A percentile compares a stretch with the other conserved stretches of the same genome.
Conservation (phyloP, 805 yeast species). For the Sungouiozyma intestinalis region DNA sequence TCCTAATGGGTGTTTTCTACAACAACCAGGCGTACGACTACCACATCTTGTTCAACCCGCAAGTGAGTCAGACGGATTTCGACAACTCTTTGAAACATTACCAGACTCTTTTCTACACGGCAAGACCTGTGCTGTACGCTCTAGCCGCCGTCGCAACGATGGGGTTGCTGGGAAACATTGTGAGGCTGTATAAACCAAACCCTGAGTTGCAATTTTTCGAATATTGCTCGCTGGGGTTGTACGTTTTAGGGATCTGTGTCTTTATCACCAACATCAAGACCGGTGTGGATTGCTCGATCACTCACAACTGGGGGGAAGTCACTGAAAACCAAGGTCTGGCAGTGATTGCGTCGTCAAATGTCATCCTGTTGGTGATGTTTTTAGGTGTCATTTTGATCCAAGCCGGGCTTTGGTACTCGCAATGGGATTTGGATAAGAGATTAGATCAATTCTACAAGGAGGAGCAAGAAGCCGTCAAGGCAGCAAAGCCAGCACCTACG, state of each 20-base stretch:
- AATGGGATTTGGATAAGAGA: constrained; percentile 41
- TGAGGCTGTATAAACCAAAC: constrained; percentile 78
- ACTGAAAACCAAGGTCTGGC: constrained; percentile 76
- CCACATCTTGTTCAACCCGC: constrained; percentile 57
- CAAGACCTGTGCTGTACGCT: constrained; percentile 32
- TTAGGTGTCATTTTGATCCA: constrained; percentile 78
- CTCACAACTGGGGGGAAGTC: constrained; percentile 91
- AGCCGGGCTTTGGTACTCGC: constrained; percentile 82
- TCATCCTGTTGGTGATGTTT: constrained; percentile 60
- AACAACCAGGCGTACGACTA: constrained; percentile 77
- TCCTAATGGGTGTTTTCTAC: constrained; percentile 69
- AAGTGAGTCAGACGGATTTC: constrained; percentile 42
- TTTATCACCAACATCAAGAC: constrained; percentile 79
- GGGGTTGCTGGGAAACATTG: constrained; percentile 63
- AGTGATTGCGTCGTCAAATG: constrained; percentile 83
- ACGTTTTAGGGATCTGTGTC: constrained; percentile 62
- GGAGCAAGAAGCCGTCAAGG: constrained; percentile 18
- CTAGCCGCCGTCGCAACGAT: constrained; percentile 54
- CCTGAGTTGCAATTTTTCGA: constrained; percentile 82
- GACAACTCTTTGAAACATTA: constrained; percentile 63
- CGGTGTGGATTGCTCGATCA: constrained; percentile 59
- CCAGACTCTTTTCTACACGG: constrained; percentile 57
- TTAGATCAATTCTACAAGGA: constrained; percentile 25
- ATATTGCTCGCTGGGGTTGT: constrained; percentile 72
- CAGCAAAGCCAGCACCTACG: not conserved